Evolutionary conservation across 768 basidiomycete genomes (phyloP).

Genomic region (Pulveroboletus frians): DNA sequence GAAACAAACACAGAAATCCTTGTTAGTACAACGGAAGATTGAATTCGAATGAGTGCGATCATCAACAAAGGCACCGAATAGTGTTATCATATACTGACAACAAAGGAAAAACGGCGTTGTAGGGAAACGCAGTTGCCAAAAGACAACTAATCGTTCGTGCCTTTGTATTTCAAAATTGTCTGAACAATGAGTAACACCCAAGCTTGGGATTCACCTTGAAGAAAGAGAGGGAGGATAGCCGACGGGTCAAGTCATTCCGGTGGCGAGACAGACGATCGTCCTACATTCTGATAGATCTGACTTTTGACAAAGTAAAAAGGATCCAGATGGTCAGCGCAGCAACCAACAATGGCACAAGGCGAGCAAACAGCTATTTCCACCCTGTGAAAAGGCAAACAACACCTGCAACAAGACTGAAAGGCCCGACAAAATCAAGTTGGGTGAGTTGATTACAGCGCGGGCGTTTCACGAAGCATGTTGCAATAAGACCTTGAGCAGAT

Average conservation of each 20-base stretch:
- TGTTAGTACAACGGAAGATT: constrained; percentile 74
- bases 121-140: constrained; percentile 54
- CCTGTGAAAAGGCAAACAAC: constrained; percentile 66
- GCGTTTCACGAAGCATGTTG: constrained; percentile 62
- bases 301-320: constrained; percentile 37
- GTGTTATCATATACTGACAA: constrained; percentile 14
- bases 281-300: constrained; percentile 31
- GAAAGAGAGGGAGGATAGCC: constrained; percentile 65
- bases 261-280: constrained; percentile 52
- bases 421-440: constrained; percentile 70
- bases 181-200: not conserved
- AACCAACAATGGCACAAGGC: not conserved
- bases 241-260: constrained; percentile 51
- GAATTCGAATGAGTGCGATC: not conserved
- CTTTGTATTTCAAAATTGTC: constrained; percentile 28
- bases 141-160: constrained; percentile 65
- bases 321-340: not conserved
- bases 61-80: too few species aligned
- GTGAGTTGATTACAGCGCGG: constrained; percentile 52
- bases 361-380: too few species aligned
- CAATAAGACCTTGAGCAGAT: constrained; percentile 47
- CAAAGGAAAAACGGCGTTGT: constrained; percentile 56
- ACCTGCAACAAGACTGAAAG: constrained; percentile 56
- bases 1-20: constrained; percentile 11
- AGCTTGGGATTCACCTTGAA: constrained; percentile 48